Evolutionary conservation across 1,139 yeast genomes (phyloP).

Genomic region (Meyerozyma sp.): DNA sequence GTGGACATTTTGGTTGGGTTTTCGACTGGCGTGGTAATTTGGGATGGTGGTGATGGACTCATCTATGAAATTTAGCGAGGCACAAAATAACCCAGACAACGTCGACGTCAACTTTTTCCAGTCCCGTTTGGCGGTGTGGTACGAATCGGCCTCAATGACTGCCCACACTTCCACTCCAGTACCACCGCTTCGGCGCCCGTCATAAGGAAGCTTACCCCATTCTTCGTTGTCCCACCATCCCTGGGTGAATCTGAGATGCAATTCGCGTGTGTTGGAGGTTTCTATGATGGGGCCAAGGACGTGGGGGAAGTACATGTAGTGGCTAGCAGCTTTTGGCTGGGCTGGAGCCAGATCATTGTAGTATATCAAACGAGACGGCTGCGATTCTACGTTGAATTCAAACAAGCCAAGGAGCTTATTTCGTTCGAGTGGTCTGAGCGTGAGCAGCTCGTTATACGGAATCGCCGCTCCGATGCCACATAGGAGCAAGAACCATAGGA

Average conservation of each 20-base stretch:
- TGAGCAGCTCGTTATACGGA: slow-evolving; percentile 55
- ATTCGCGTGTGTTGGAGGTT: slow-evolving; percentile 61
- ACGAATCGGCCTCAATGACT: slow-evolving; percentile 58
- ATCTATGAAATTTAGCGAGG: slow-evolving; percentile 87
- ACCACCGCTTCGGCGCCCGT: slow-evolving; percentile 79
- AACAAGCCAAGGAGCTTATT: slow-evolving; percentile 67
- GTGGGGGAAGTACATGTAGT: slow-evolving; percentile 75
- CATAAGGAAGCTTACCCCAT: slow-evolving; percentile 79
- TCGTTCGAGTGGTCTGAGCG: slow-evolving; percentile 63
- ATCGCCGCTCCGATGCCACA: background rate
- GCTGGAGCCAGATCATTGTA: slow-evolving; percentile 7
- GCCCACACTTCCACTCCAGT: slow-evolving; percentile 97
- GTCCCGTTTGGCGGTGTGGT: slow-evolving; percentile 49
- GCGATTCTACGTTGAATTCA: slow-evolving; percentile 57
- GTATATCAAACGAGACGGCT: slow-evolving; percentile 29
- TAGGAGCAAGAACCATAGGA: background rate
- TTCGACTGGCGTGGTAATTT: slow-evolving; percentile 16
- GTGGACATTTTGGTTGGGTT: slow-evolving; percentile 7
- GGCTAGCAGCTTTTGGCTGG: slow-evolving; percentile 24
- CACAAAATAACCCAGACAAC: slow-evolving; percentile 90
- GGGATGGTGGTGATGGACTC: slow-evolving; percentile 76
- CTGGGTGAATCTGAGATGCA: slow-evolving; percentile 82
- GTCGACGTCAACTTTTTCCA: slow-evolving; percentile 76
- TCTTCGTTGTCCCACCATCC: slow-evolving; percentile 93
- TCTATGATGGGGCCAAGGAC: slow-evolving; percentile 74